phyloP scores from a whole-genome alignment of 2,329 filamentous ascomycete genomes.

The Aspergillus ibericus region DNA sequence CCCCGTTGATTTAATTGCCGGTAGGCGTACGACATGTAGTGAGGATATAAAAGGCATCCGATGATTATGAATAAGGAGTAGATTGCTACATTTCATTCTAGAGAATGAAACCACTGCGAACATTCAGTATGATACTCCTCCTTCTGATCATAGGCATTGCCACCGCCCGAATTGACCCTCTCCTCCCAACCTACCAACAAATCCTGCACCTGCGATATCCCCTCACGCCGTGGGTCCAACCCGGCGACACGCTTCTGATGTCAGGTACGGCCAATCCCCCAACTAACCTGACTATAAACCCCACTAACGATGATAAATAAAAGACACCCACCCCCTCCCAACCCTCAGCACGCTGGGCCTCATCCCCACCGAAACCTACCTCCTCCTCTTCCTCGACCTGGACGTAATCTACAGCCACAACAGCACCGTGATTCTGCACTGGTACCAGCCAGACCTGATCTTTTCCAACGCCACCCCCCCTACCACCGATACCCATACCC shows the following conservation, averaged over 20 bases:
- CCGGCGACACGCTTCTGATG: slow-evolving; percentile 17
- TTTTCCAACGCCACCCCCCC: neutral
- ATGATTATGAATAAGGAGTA: too few species aligned
- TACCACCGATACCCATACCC: too few species aligned
- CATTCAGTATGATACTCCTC: neutral
- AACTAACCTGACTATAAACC: neutral
- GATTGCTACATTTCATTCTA: too few species aligned
- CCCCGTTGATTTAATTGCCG: too few species aligned
- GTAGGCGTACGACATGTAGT: too few species aligned
- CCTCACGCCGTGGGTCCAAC: slow-evolving; percentile 17
- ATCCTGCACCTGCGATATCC: slow-evolving; percentile 22
- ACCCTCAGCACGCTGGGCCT: slow-evolving; percentile 20
- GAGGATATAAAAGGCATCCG: too few species aligned
- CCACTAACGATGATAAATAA: neutral
- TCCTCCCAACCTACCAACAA: neutral
- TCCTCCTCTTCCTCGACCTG: slow-evolving; percentile 27
- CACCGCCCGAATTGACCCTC: neutral
- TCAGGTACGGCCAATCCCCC: slow-evolving; percentile 1
- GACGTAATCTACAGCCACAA: slow-evolving; percentile 21
- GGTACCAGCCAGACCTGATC: slow-evolving; percentile 27
- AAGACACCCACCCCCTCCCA: slow-evolving; percentile 12
- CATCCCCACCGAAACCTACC: slow-evolving; percentile 13
- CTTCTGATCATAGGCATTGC: neutral
- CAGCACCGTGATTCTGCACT: slow-evolving; percentile 26
- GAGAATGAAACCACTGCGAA: too few species aligned